These are phyloP conservation scores for Mrakia gelida DNA, from an alignment of 768 basidiomycete species.

Conservation along the genomic window DNA sequence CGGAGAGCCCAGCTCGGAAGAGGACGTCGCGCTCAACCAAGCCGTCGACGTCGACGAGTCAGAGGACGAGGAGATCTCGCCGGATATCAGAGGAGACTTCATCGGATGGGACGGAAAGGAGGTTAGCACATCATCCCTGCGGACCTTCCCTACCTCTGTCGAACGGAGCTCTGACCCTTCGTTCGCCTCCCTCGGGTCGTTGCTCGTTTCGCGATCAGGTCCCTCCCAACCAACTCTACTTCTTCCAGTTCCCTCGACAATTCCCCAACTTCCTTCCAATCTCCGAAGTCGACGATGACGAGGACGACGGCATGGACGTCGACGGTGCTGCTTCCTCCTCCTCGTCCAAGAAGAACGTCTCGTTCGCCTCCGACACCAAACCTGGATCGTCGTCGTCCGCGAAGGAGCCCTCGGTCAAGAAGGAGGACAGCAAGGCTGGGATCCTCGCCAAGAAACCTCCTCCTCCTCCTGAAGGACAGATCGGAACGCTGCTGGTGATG, in stretches of 20 bases:
- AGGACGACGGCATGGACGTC: constrained; percentile 21
- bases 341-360: constrained; percentile 22
- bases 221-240: constrained; percentile 29
- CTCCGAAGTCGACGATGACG: background rate
- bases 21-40: constrained; percentile 13
- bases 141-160: too few species aligned
- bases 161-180: background rate
- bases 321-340: constrained; percentile 2
- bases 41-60: constrained; percentile 26
- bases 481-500: constrained; percentile 29
- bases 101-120: constrained; percentile 31
- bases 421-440: constrained; percentile 12
- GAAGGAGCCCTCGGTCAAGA: constrained; percentile 1
- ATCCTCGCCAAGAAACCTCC: constrained; percentile 7
- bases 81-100: constrained; percentile 31
- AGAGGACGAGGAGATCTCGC: constrained; percentile 24
- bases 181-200: background rate
- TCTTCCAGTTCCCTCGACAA: constrained; percentile 32
- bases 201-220: background rate
- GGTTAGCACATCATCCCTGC: background rate
- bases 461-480: constrained; percentile 30
- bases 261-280: constrained; percentile 29
- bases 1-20: background rate
- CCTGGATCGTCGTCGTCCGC: background rate
- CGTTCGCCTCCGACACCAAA: constrained; percentile 24